Percentiles rank a stretch among this genome's conserved stretches.
Evolutionary conservation across 2,329 filamentous ascomycete species (phyloP).

Genomic region (Aspergillus pseudoglaucus): DNA sequence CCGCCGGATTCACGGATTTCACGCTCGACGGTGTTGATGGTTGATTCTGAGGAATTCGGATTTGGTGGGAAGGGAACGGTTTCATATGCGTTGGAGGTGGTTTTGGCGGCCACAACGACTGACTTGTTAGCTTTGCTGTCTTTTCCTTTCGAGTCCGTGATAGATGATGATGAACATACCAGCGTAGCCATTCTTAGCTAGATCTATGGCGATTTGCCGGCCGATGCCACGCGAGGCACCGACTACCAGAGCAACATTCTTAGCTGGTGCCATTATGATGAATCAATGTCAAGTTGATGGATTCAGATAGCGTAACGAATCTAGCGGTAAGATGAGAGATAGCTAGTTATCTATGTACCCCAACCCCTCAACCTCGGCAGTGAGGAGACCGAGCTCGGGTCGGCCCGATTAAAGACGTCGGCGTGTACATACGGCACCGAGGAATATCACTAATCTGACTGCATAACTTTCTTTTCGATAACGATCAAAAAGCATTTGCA

Average conservation of each 20-base stretch:
- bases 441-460: not conserved
- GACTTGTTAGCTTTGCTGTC: constrained; percentile 1
- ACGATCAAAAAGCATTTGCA: too few species aligned
- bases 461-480: not conserved
- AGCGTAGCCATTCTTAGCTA: constrained; percentile 63
- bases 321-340: not conserved
- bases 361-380: constrained; percentile 7
- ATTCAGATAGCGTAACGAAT: not conserved
- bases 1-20: constrained; percentile 64
- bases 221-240: constrained; percentile 77
- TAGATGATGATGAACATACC: constrained; percentile 43
- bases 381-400: constrained; percentile 8
- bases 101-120: constrained; percentile 76
- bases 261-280: constrained; percentile 11
- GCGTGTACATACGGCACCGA: not conserved
- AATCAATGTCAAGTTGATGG: not conserved
- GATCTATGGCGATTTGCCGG: constrained; percentile 69
- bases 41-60: constrained; percentile 67
- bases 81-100: constrained; percentile 56
- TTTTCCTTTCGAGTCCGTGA: not conserved
- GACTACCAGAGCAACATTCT: constrained; percentile 60
- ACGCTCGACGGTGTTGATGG: constrained; percentile 70
- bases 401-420: constrained; percentile 4
- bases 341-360: not conserved
- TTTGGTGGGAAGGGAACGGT: constrained; percentile 62